Percentiles rank a stretch among this genome's conserved stretches.
phyloP scores from a whole-genome alignment of 2,329 filamentous ascomycete genomes.

The Penicillium sp. region DNA sequence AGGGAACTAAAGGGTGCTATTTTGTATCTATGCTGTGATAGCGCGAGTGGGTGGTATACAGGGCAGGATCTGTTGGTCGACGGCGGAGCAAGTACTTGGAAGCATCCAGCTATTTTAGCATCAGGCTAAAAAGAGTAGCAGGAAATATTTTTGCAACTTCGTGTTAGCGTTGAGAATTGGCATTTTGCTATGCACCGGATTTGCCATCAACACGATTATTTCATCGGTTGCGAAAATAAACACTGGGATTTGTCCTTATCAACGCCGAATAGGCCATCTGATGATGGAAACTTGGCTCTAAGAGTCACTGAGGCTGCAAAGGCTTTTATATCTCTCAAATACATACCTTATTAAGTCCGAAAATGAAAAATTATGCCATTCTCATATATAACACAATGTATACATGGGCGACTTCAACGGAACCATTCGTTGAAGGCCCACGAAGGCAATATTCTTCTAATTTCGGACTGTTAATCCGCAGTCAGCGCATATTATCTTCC shows the following conservation, averaged over 20 bases:
- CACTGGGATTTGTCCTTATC: not conserved
- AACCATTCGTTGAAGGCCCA: constrained; percentile 1
- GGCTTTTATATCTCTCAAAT: not conserved
- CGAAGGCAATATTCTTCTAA: not conserved
- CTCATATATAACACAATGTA: not conserved
- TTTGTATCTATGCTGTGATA: constrained; percentile 18
- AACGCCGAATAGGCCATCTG: not conserved
- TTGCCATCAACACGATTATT: not conserved
- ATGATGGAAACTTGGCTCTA: not conserved
- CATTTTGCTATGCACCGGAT: not conserved
- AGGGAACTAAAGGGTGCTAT: constrained; percentile 21
- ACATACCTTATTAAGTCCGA: not conserved
- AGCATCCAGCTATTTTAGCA: constrained; percentile 21
- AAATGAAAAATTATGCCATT: not conserved
- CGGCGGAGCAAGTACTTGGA: constrained; percentile 25
- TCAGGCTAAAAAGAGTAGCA: not conserved
- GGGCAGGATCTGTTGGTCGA: constrained; percentile 26
- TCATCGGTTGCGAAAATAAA: not conserved
- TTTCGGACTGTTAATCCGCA: not conserved
- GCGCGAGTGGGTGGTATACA: constrained; percentile 21
- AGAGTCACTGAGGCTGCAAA: no score
- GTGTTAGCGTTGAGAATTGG: not conserved
- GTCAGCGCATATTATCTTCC: not conserved
- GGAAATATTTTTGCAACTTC: not conserved
- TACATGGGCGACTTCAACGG: not conserved